Evolutionary conservation across 768 basidiomycete genomes (phyloP), one percentile per base, ranked within the genome.

Genomic region (Mycena pura): DNA sequence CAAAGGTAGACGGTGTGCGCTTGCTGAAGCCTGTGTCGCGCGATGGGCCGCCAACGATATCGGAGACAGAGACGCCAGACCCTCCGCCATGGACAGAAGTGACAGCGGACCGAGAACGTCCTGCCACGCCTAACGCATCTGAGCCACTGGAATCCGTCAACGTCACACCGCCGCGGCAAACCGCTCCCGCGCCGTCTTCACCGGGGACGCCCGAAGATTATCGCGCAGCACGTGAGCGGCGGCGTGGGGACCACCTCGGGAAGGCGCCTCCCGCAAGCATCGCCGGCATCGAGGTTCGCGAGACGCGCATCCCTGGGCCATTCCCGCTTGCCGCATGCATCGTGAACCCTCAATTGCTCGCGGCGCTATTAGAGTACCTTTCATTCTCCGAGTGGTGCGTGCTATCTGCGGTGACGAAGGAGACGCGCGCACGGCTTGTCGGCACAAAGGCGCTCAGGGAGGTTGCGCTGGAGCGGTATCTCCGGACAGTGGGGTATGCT

Each of bases 341-440:
- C 34, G 68, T 80, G 7, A 73, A 86, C 44, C 78, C 83, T 0
- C 74, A 75, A 31, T 72, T 93, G 14, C 77, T 95, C 7, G 72
- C 77, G 0, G 65, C 71, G 6, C 70, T 94, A 24, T 75, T 95
- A n/a, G 68, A 72, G 5, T 88, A 84, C 68, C 68, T 93, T 51
- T 77, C 86, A n/a, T 95, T 91, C 67, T 83, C 79, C 57, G 90
- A 93, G 40, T 92, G 90, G 86, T 83, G 86, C 59, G 71, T 79
- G 11, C 74, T 93, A 15, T 85, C 84, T 46, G 78, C 81, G 17
- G 73, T 87, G 13, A 86, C 83, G 69, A 84, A 86, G 70, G 77
- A 78, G 40, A 78, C 89, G 10, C 79, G 85, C 38, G 72, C 74
- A 24, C 68, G 74, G 46, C 61, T 92, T 39, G 82, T 83, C 49